Evolutionary conservation across 2,329 filamentous ascomycete genomes (phyloP), one percentile per base, ranked within the genome.

Genomic region (Epichloe glyceriae): DNA sequence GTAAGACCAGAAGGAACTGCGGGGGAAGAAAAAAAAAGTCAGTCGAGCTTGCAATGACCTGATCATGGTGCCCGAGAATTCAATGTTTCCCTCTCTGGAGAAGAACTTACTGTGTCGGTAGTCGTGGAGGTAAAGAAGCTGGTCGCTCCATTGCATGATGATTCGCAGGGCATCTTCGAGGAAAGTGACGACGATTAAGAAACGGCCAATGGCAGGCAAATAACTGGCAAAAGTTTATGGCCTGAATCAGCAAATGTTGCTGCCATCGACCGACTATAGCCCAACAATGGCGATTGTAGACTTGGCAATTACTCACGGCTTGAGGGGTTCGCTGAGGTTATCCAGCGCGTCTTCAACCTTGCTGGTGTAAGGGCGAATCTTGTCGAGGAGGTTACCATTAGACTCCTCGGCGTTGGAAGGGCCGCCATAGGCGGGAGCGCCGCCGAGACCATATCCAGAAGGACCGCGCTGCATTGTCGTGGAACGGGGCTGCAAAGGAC

Each of bases 161-260:
- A 98, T 98, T 66, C 93, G 82, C 55, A 98, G 75, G 47, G 90
- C 88, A 74, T 98, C 93, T 71, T 98, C 93, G 60, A 98, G 77
- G 73, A 98, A 98, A 55, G 93, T 98, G 50, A 97, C 93, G 51
- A 98, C 93, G 61, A 98, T 98, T 59, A 98, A 72, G 70, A 97
- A 97, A 59, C 93, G 88, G 58, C 93, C 93, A 73, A 98, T 91
- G 57, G 88, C 88, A 53, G 93, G 93, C 43, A 98, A 79, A 67
- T 95, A 94, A 56, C 90, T 95, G 65, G 62, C 58, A n/a, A 47
- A 44, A 34, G 44, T 48, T 45, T 52, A 47, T 38, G 41, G 47
- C 15, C 35, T 44, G 47, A 37, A 53, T 54, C 55, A 62, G 58
- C 55, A 50, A 52, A 14, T 37, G 17, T 30, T 37, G 44, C 26